Conservation (phyloP, 1,284 basidiomycete species). For the Cutaneotrichosporon spelunceum region DNA sequence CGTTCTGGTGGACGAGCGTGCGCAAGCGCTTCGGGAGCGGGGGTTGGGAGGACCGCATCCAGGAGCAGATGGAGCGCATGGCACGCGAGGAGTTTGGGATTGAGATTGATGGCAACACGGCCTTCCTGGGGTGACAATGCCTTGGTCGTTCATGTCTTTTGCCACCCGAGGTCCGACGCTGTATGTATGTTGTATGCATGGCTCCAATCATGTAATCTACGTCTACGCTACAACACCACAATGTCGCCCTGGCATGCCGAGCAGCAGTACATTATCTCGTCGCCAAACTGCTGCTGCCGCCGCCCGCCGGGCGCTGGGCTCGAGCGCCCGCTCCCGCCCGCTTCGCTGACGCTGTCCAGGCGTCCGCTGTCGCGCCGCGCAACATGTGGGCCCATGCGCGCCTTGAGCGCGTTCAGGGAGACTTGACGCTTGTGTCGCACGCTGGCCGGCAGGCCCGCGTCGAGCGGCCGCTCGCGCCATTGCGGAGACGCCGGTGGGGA, state of each 20-base stretch:
- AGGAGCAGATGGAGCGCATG: constrained; percentile 51
- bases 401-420: constrained; percentile 81
- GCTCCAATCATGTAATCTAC: no score
- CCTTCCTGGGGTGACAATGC: constrained; percentile 51
- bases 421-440: constrained; percentile 78
- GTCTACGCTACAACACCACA: constrained; percentile 37
- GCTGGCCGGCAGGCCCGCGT: constrained; percentile 67
- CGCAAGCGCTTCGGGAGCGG: constrained; percentile 29
- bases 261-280: constrained; percentile 53
- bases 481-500: neutral
- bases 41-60: constrained; percentile 48
- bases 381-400: constrained; percentile 61
- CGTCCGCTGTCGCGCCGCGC: neutral
- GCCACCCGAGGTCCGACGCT: no score
- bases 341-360: constrained; percentile 15
- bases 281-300: constrained; percentile 44
- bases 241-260: constrained; percentile 50
- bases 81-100: constrained; percentile 55
- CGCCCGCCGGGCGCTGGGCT: constrained; percentile 5
- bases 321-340: constrained; percentile 4
- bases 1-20: constrained; percentile 47
- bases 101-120: constrained; percentile 51
- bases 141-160: no score
- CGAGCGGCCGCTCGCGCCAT: constrained; percentile 44
- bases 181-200: no score